Evolutionary conservation across 1,139 yeast genomes (phyloP).

Genomic region (Geotrichum fermentans): DNA sequence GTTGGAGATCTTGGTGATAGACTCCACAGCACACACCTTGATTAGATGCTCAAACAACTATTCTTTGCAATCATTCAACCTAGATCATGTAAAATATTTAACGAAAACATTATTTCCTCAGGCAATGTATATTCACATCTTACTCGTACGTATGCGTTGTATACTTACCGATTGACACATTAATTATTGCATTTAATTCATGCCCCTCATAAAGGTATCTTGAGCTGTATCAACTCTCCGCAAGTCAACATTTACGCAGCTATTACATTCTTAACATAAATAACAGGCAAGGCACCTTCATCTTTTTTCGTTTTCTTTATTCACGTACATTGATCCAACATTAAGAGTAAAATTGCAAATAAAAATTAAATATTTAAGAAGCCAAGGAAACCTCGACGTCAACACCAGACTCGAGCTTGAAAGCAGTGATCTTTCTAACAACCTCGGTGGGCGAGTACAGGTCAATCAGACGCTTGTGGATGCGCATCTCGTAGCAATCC

Average conservation of each 20-base stretch:
- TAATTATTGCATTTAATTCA: no score
- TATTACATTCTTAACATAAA: no score
- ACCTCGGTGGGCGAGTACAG: slow-evolving; percentile 93
- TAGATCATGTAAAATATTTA: no score
- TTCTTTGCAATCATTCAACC: no score
- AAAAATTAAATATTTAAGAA: slow-evolving; percentile 28
- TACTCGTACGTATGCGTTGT: no score
- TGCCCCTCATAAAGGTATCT: no score
- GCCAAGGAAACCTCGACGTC: slow-evolving; percentile 45
- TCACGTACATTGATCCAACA: slow-evolving; percentile 2
- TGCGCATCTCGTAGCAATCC: slow-evolving; percentile 99
- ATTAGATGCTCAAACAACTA: not conserved
- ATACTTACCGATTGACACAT: no score
- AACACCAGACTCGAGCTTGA: slow-evolving; percentile 59
- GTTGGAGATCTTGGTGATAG: slow-evolving; percentile 39
- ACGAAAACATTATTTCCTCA: no score
- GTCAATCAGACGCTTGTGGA: slow-evolving; percentile 99
- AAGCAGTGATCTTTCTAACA: slow-evolving; percentile 94
- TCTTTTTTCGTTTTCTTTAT: slow-evolving; percentile 3
- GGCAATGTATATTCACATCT: no score
- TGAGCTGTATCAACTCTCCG: no score
- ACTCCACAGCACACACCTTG: slow-evolving; percentile 21
- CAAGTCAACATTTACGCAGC: no score
- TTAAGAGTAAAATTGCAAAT: slow-evolving; percentile 4
- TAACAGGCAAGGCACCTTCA: no score